Evolutionary conservation across 495 filamentous ascomycete species (phyloP).

Genomic region (Friedmanniomyces simplex): DNA sequence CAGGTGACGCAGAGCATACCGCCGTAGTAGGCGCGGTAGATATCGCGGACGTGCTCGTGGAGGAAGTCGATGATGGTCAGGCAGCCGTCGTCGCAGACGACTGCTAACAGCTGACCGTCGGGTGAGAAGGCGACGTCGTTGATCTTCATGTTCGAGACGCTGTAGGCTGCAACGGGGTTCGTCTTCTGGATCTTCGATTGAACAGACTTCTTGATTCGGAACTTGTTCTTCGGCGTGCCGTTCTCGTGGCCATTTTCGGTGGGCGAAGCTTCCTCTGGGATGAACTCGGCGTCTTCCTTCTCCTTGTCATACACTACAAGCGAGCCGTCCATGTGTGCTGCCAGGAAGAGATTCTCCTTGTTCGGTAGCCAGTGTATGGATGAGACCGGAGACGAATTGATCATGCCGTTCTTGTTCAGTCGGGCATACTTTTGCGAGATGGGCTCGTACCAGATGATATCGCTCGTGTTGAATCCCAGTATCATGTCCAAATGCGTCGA

Average conservation of each 20-base stretch:
- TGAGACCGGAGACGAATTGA: slow-evolving; percentile 73
- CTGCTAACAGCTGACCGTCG: slow-evolving; percentile 73
- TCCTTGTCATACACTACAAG: slow-evolving; percentile 97
- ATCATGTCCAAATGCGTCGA: slow-evolving; percentile 74
- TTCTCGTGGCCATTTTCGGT: slow-evolving; percentile 34
- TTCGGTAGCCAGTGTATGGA: slow-evolving; percentile 88
- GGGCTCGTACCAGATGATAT: slow-evolving; percentile 98
- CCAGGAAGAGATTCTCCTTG: slow-evolving; percentile 88
- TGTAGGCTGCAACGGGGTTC: slow-evolving; percentile 88
- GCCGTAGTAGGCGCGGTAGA: slow-evolving; percentile 87
- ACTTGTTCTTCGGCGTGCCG: slow-evolving; percentile 11
- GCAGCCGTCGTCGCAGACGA: slow-evolving; percentile 85
- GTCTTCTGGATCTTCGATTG: slow-evolving; percentile 85
- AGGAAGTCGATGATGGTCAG: slow-evolving; percentile 85
- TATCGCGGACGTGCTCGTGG: slow-evolving; percentile 72
- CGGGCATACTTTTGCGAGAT: slow-evolving; percentile 92
- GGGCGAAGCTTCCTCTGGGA: slow-evolving; percentile 38
- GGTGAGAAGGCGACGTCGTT: slow-evolving; percentile 86
- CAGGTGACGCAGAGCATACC: slow-evolving; percentile 87
- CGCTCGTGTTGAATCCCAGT: slow-evolving; percentile 90
- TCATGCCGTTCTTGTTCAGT: slow-evolving; percentile 90
- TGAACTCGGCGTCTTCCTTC: slow-evolving; percentile 81
- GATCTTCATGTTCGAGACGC: slow-evolving; percentile 75
- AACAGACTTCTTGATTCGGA: slow-evolving; percentile 73
- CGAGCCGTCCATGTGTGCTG: slow-evolving; percentile 87